A percentile compares a stretch with the other conserved stretches of the same genome.
Conservation (phyloP, 306 rosid genomes). For the Canavalia gladiata region DNA sequence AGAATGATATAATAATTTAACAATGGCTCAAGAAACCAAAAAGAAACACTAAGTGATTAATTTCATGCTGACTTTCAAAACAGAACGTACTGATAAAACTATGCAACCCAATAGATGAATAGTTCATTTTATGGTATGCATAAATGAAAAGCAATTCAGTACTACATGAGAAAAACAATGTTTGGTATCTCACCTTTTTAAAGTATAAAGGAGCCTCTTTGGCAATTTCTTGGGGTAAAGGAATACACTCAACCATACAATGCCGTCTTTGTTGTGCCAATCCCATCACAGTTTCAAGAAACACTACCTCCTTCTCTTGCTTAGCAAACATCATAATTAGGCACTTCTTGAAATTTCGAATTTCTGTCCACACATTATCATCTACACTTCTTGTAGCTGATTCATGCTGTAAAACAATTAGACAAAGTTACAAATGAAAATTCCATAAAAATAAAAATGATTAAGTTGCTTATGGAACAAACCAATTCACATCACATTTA, state of each 20-base stretch:
- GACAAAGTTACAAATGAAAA: slow-evolving; percentile 8
- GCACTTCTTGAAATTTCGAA: slow-evolving; percentile 94
- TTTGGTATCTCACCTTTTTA: slow-evolving; percentile 69
- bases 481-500: slow-evolving; percentile 28
- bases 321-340: slow-evolving; percentile 91
- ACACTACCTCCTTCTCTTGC: slow-evolving; percentile 89
- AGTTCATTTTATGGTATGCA: slow-evolving; percentile 24
- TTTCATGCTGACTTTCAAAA: slow-evolving; percentile 13
- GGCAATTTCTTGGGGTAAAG: slow-evolving; percentile 77
- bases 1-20: not conserved
- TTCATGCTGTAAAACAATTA: slow-evolving; percentile 74
- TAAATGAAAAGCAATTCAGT: slow-evolving; percentile 8
- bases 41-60: slow-evolving; percentile 3
- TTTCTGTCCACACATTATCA: slow-evolving; percentile 81
- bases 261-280: slow-evolving; percentile 85
- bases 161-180: not conserved
- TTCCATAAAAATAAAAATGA: slow-evolving; percentile 12
- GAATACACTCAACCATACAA: slow-evolving; percentile 88
- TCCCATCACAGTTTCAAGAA: slow-evolving; percentile 91
- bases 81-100: not conserved
- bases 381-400: slow-evolving; percentile 82
- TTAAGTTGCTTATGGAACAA: not conserved
- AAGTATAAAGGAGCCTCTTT: slow-evolving; percentile 92
- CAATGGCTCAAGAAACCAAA: not conserved
- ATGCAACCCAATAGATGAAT: slow-evolving; percentile 22